Percentiles rank a stretch among this genome's conserved stretches.
Conservation (phyloP, 164 flowering plant species). For the Akebia trifoliata region DNA sequence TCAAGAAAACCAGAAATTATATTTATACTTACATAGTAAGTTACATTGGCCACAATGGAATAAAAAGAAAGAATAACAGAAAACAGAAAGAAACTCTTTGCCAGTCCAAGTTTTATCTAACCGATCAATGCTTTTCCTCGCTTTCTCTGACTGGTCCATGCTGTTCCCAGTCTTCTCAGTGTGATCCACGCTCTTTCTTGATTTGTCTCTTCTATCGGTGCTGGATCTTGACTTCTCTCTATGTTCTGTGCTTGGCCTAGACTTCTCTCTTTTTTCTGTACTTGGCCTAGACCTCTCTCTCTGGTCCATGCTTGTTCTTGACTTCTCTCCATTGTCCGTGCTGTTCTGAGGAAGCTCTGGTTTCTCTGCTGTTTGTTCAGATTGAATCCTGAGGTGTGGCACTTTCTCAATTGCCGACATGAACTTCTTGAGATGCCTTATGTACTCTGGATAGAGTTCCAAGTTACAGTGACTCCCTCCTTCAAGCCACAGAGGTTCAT, state of each 20-base stretch:
- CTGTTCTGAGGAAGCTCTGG: constrained; percentile 27
- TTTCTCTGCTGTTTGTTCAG: constrained; percentile 16
- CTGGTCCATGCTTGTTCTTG: constrained; percentile 36
- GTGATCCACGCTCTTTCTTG: constrained; percentile 44
- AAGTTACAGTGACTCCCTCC: constrained; percentile 41
- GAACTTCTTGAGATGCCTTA: constrained; percentile 59
- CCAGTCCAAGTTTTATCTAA: constrained; percentile 22
- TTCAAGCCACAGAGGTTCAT: constrained; percentile 64
- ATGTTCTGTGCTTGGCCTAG: constrained; percentile 38
- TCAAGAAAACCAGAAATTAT: constrained; percentile 19
- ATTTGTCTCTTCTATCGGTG: constrained; percentile 5
- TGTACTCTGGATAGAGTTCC: constrained; percentile 57
- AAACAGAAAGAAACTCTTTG: constrained; percentile 5
- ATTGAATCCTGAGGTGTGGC: constrained; percentile 15
- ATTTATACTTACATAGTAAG: not conserved
- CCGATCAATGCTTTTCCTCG: constrained; percentile 87
- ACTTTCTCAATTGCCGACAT: constrained; percentile 50
- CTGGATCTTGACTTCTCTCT: constrained; percentile 13
- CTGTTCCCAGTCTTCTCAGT: constrained; percentile 34
- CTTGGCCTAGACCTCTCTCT: constrained; percentile 48
- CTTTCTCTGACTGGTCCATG: constrained; percentile 48
- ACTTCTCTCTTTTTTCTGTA: constrained; percentile 37
- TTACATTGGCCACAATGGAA: not conserved
- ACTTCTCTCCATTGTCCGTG: constrained; percentile 47
- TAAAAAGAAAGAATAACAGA: not conserved